phyloP scores from a whole-genome alignment of 257 asterid species.

The Osmanthus fragrans region DNA sequence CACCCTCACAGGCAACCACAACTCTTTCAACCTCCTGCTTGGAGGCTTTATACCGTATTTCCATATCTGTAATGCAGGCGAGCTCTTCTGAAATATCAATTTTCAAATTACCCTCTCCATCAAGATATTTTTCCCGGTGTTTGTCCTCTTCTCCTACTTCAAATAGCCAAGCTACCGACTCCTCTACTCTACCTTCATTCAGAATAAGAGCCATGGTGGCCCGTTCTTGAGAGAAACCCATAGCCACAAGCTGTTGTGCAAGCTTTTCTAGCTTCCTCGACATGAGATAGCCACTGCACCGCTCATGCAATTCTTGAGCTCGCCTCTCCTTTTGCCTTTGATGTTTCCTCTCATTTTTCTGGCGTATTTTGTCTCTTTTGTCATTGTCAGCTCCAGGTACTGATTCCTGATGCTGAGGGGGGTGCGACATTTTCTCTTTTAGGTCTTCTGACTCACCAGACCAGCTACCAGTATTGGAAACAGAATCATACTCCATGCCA shows the following conservation, averaged over 20 bases:
- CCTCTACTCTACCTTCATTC: slow-evolving; percentile 78
- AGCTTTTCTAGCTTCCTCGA: slow-evolving; percentile 74
- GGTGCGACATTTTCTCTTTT: slow-evolving; percentile 50
- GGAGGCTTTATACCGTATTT: slow-evolving; percentile 54
- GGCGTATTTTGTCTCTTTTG: slow-evolving; percentile 76
- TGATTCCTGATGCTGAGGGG: slow-evolving; percentile 39
- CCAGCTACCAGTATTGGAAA: slow-evolving; percentile 76
- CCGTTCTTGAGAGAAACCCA: slow-evolving; percentile 75
- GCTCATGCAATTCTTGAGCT: slow-evolving; percentile 77
- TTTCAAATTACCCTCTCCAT: slow-evolving; percentile 55
- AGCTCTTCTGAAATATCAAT: slow-evolving; percentile 73
- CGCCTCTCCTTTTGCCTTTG: slow-evolving; percentile 85
- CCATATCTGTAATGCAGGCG: slow-evolving; percentile 63
- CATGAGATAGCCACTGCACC: slow-evolving; percentile 77
- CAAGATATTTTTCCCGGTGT: slow-evolving; percentile 36
- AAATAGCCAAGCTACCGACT: slow-evolving; percentile 77
- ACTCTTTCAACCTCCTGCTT: slow-evolving; percentile 77
- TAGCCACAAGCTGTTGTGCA: slow-evolving; percentile 68
- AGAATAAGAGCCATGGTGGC: slow-evolving; percentile 80
- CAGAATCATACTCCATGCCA: slow-evolving; percentile 54
- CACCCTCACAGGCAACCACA: slow-evolving; percentile 67
- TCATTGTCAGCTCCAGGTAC: slow-evolving; percentile 71
- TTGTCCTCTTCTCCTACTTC: slow-evolving; percentile 64
- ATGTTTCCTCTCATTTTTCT: slow-evolving; percentile 78
- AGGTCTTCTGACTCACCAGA: slow-evolving; percentile 81